Percentiles rank a stretch among this genome's conserved stretches.
Conservation (phyloP, 345 rosid genomes). For the Raphanus raphanistrum region DNA sequence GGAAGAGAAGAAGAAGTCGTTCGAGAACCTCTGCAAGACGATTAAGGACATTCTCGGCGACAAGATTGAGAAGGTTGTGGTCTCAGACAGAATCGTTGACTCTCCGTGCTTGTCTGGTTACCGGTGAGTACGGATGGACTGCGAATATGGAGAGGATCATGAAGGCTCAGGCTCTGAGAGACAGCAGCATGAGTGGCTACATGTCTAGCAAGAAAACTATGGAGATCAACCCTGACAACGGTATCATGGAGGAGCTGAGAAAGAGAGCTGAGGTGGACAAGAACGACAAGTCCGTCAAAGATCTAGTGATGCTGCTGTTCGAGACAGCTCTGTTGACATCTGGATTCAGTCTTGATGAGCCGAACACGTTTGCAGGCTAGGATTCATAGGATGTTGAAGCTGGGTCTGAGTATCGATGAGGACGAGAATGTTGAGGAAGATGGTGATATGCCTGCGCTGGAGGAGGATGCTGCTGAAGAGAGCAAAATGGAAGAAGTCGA, state of each 20-base stretch:
- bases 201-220: constrained; percentile 93
- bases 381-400: constrained; percentile 85
- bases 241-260: constrained; percentile 86
- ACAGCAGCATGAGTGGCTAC: constrained; percentile 85
- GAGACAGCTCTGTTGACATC: constrained; percentile 82
- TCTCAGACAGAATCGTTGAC: constrained; percentile 79
- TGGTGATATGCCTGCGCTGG: constrained; percentile 74
- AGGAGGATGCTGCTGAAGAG: constrained; percentile 80
- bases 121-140: constrained; percentile 87
- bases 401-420: constrained; percentile 84
- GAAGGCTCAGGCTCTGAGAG: constrained; percentile 89
- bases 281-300: constrained; percentile 85
- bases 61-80: constrained; percentile 75
- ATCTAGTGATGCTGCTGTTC: constrained; percentile 67
- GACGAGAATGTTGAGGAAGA: constrained; percentile 57
- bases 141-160: constrained; percentile 95
- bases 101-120: constrained; percentile 89
- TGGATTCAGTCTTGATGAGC: constrained; percentile 89
- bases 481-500: constrained; percentile 97
- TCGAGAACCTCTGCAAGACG: constrained; percentile 75
- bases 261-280: constrained; percentile 80
- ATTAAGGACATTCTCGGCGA: constrained; percentile 85
- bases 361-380: constrained; percentile 74
- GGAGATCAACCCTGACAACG: constrained; percentile 89
- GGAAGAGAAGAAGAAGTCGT: constrained; percentile 71